Conservation (phyloP, 148 eudicot species). For the Chenopodium berlandieri region DNA sequence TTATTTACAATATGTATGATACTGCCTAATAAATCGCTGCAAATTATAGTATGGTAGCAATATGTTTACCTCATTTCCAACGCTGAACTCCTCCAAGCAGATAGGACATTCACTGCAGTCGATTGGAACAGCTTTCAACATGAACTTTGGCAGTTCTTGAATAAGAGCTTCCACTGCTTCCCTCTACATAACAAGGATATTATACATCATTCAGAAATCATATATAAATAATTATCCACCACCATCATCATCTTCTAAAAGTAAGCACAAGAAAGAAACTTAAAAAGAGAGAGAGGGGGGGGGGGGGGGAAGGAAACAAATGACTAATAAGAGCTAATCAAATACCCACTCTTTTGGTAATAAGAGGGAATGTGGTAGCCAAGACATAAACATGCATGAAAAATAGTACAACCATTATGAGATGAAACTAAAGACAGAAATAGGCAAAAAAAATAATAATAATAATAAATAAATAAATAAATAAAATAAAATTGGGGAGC, state of each 20-base stretch:
- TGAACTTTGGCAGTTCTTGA: slow-evolving; percentile 89
- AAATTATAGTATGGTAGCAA: not conserved
- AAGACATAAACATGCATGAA: too few species aligned
- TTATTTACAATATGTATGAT: not conserved
- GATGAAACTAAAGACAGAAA: too few species aligned
- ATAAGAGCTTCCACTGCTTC: slow-evolving; percentile 97
- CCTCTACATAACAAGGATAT: slow-evolving; percentile 40
- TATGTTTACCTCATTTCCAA: slow-evolving; percentile 76
- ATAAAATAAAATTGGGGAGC: too few species aligned
- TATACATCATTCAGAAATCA: too few species aligned
- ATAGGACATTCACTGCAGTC: slow-evolving; percentile 98
- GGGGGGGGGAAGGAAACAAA: not conserved
- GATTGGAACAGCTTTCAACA: slow-evolving; percentile 85
- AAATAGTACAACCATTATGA: too few species aligned
- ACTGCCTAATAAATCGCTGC: not conserved
- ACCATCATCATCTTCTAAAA: not conserved
- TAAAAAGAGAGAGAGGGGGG: too few species aligned
- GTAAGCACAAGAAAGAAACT: not conserved
- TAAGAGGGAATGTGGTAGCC: too few species aligned
- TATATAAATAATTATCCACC: not conserved
- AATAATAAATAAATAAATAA: too few species aligned
- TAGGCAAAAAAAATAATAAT: too few species aligned
- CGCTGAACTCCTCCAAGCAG: slow-evolving; percentile 91
- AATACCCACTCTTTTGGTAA: too few species aligned
- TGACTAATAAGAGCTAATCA: not conserved